Evolutionary conservation across 2,329 filamentous ascomycete species (phyloP).

Genomic region (Gliomastix tumulicola): DNA sequence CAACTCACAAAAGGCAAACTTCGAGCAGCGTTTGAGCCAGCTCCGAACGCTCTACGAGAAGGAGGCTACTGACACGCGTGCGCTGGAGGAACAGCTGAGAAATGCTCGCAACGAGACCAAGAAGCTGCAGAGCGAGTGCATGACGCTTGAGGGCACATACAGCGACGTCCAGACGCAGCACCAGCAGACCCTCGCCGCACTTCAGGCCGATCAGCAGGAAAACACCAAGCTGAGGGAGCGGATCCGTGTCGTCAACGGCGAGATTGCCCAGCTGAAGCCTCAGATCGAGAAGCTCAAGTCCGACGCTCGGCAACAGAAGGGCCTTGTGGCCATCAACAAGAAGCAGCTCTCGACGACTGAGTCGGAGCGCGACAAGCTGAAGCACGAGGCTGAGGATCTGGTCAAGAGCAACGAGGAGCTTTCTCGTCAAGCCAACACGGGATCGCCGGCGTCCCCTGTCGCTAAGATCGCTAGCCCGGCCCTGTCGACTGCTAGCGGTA

Average conservation of each 20-base stretch:
- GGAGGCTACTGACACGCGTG: conserved; percentile 79
- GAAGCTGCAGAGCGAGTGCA: conserved; percentile 77
- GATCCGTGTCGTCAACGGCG: conserved; percentile 74
- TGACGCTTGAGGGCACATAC: conserved; percentile 72
- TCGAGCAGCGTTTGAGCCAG: conserved; percentile 82
- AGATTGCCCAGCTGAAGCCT: conserved; percentile 78
- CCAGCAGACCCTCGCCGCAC: conserved; percentile 62
- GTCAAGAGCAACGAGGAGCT: conserved; percentile 56
- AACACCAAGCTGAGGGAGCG: conserved; percentile 81
- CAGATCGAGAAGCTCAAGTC: conserved; percentile 89
- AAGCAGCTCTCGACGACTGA: conserved; percentile 92
- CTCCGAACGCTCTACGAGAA: conserved; percentile 87
- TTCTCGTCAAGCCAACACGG: conserved; percentile 42
- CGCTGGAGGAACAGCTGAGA: conserved; percentile 75
- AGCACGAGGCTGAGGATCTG: conserved; percentile 67
- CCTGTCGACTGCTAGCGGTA: conserved; percentile 63
- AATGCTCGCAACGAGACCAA: conserved; percentile 72
- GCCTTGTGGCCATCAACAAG: conserved; percentile 95
- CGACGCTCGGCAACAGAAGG: conserved; percentile 91
- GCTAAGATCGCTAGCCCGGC: conserved; percentile 62
- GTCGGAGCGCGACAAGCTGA: conserved; percentile 80
- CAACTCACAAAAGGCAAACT: conserved; percentile 82
- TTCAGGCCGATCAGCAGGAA: conserved; percentile 85
- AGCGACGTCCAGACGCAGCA: conserved; percentile 80
- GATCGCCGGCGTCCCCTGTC: conserved; percentile 38